A percentile compares a stretch with the other conserved stretches of the same genome.
phyloP scores from a whole-genome alignment of 495 filamentous ascomycete genomes.

The Staphylotrichum longicolle region DNA sequence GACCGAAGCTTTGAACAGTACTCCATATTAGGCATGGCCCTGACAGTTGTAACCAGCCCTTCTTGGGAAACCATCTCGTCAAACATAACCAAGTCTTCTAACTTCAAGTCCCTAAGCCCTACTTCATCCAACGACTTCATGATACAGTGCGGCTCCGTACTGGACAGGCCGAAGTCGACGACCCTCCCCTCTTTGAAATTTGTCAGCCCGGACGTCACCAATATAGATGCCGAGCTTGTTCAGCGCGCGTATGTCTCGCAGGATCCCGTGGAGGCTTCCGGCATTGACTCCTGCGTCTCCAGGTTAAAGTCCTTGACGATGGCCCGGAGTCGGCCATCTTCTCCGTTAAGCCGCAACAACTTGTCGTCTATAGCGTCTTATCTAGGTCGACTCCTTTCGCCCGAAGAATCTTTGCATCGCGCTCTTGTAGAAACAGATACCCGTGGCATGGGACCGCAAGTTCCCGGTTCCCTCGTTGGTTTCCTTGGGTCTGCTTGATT shows the following conservation, averaged over 20 bases:
- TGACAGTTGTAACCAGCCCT: not conserved
- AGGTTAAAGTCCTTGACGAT: no score
- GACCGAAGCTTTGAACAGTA: not conserved
- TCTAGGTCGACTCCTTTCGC: no score
- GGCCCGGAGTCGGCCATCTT: no score
- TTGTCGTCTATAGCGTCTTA: no score
- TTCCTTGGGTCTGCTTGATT: not conserved
- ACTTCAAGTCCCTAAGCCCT: no score
- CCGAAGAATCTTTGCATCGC: no score
- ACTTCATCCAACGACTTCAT: no score
- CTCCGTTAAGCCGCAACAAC: no score
- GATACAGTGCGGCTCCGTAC: no score
- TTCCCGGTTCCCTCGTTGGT: not conserved
- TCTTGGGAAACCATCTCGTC: not conserved
- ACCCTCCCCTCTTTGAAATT: not conserved
- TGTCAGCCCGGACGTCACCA: not conserved
- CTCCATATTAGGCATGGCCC: not conserved
- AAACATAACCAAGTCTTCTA: constrained; percentile 1
- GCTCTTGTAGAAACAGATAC: no score
- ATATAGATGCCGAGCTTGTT: constrained; percentile 3
- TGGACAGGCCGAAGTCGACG: no score
- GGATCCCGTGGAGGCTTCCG: not conserved
- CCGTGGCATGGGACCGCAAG: no score
- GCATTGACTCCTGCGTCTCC: not conserved
- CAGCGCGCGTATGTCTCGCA: not conserved